Percentiles rank a stretch among this genome's conserved stretches.
phyloP scores from a whole-genome alignment of 2,329 filamentous ascomycete genomes.

The Monosporascus ibericus region DNA sequence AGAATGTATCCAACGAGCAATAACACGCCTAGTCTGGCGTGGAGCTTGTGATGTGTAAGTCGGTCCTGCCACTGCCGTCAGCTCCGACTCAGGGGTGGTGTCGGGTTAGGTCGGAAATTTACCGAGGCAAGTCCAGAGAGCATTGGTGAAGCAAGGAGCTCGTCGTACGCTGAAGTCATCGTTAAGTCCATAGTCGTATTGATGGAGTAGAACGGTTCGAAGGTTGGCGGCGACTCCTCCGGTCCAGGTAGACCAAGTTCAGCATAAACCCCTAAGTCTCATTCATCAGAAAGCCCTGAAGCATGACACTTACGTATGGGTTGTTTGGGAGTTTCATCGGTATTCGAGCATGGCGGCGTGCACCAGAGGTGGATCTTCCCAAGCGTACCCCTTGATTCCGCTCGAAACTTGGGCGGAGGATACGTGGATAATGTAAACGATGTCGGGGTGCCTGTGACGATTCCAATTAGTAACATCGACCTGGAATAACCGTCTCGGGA shows the following conservation, averaged over 20 bases:
- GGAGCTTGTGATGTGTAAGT: conserved; percentile 4
- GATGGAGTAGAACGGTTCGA: conserved; percentile 4
- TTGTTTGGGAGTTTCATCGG: conserved; percentile 3
- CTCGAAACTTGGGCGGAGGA: conserved; percentile 7
- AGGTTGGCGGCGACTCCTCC: conserved; percentile 4
- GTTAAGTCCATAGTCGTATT: background rate
- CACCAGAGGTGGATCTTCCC: conserved; percentile 1
- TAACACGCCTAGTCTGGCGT: conserved; percentile 2
- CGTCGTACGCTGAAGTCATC: background rate
- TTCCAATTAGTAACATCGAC: background rate
- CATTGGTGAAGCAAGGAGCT: background rate
- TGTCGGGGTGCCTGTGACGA: conserved; percentile 6
- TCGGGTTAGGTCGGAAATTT: background rate
- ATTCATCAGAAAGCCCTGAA: conserved; percentile 4
- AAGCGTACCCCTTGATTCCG: conserved; percentile 4
- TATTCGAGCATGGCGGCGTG: conserved; percentile 1
- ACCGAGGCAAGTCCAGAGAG: background rate
- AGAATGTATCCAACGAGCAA: conserved; percentile 1
- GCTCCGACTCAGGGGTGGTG: background rate
- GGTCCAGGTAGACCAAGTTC: conserved; percentile 7
- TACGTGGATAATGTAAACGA: conserved; percentile 4
- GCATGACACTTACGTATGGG: conserved; percentile 6
- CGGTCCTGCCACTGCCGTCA: background rate
- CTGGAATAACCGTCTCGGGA: background rate
- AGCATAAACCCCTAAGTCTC: conserved; percentile 1